Base-by-base conservation (phyloP, 2,329 filamentous ascomycete genomes). In the Pseudocercospora eumusae region DNA sequence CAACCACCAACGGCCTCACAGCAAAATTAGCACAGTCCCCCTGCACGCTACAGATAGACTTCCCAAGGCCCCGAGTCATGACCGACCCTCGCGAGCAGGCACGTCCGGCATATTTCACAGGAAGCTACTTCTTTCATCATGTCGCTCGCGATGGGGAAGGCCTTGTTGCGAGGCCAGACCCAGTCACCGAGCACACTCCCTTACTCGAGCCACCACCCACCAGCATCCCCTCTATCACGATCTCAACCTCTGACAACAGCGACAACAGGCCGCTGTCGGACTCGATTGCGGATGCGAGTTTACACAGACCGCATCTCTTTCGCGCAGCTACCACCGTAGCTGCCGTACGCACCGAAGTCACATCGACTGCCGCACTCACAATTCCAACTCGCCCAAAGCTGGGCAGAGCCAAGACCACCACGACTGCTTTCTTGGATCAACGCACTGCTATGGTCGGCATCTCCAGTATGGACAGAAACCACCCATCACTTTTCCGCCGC, bases 401-500 rank as follows among this genome's bases (percentile, higher is more conserved):
- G 13, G 31, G n/a, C 27, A 44, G 57, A 23, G 47, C 54, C 15
- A 33, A 45, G 31, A 63, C 52, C n/a, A 42, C 45, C 36, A 52
- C 31, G 18, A 42, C 49, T 42, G 28, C 54, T 28, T 55, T 36
- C 56, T 42, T 36, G 40, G 45, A 13, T 28, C 31, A 44, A 5
- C 33, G 45, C 52, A 36, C 44, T 13, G 50, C 18, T 20, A 58
- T 36, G 36, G 42, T 20, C 36, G 27, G 49, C 57, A 62, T 57
- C 15, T 23, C 20, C 36, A 31, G 42, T 55, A 62, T 59, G 59
- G 44, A 57, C n/a, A 33, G 53, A 20, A 40, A 23, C 15, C 57
- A 59, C 31, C 64, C 65, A 10, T 64, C 66, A 18, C 56, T 69
- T 13, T 54, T 70, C 40, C 64, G 66, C 27, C 68, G 69, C 59